These are phyloP conservation scores for Solanum sitiens DNA, from an alignment of 257 asterid genomes.

Conservation along the genomic window DNA sequence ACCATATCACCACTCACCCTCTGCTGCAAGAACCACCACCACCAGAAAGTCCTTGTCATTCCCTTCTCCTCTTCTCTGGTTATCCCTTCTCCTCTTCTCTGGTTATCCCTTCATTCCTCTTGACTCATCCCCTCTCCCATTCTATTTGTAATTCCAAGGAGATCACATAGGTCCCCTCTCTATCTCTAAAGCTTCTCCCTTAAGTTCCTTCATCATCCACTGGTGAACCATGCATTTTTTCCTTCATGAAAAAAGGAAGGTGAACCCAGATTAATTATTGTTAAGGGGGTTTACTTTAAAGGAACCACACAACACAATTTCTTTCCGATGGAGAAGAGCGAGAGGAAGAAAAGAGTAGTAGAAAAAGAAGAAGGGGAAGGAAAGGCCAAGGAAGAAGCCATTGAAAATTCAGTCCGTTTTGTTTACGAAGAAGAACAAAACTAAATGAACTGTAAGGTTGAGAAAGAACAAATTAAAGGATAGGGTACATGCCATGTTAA, in stretches of 20 bases:
- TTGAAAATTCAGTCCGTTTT: neutral
- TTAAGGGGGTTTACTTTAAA: neutral
- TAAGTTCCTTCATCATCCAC: neutral
- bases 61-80: neutral
- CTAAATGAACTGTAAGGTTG: neutral
- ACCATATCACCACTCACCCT: neutral
- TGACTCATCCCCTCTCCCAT: neutral
- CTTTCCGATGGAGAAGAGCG: neutral
- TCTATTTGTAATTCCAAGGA: neutral
- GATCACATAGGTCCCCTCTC: neutral
- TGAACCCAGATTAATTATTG: neutral
- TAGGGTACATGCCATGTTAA: neutral
- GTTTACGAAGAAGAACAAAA: neutral
- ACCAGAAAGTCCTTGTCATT: neutral
- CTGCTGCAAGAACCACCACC: neutral
- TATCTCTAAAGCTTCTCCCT: neutral
- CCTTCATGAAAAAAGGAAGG: neutral
- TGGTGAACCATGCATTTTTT: neutral
- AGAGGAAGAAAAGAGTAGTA: neutral
- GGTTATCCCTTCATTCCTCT: neutral
- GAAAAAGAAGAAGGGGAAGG: neutral
- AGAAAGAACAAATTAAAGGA: neutral
- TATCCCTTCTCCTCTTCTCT: neutral
- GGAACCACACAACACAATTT: neutral
- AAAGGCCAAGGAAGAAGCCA: neutral